Evolutionary conservation across 169 alveolate species (phyloP), one percentile per base, ranked within the genome.

Genomic region (Plasmodium vinckei): DNA sequence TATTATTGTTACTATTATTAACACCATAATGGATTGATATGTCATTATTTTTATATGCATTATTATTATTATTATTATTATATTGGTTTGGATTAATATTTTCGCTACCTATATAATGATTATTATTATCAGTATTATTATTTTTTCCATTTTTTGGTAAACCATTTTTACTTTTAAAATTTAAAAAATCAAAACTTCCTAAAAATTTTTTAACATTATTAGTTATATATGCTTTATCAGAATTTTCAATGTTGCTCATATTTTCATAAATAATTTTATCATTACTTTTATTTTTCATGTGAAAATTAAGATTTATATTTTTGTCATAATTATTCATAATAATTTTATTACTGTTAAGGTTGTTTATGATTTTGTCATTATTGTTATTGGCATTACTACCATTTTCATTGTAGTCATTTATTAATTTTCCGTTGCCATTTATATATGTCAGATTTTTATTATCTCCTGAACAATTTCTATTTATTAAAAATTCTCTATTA

Each of bases 161-260:
- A 13, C 9, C 3, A 64, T 64, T 64, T 19, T 9, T 19, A 9
- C 19, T 19, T 9, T 39, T 25, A 67, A 17, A 67, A 67, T 67
- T 67, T 67, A 67, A 15, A 53, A 71, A 53, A 47, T 63, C 73
- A 27, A 49, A 13, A n/a, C 59, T 56, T 5, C 71, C 63, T 3
- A 63, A 57, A 60, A 23, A 21, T 9, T 65, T 46, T 39, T 54
- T 57, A 4, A 75, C 44, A 15, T 63, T 51, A 44, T 65, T 57
- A 1, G 42, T 19, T 4, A 21, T 23, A 19, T 15, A 53, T 39
- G 19, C n/a, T 15, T 71, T 71, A 9, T 54, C 68, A 6, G 21
- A n/a, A 7, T 51, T 19, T 15, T 51, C 59, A 1, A 5, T 53
- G 46, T 71, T 7, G 17, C 54, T 56, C 21, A 44, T 33, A 53